Conservation (phyloP, 1,284 basidiomycete genomes). For the Leccinum griseonigrum region DNA sequence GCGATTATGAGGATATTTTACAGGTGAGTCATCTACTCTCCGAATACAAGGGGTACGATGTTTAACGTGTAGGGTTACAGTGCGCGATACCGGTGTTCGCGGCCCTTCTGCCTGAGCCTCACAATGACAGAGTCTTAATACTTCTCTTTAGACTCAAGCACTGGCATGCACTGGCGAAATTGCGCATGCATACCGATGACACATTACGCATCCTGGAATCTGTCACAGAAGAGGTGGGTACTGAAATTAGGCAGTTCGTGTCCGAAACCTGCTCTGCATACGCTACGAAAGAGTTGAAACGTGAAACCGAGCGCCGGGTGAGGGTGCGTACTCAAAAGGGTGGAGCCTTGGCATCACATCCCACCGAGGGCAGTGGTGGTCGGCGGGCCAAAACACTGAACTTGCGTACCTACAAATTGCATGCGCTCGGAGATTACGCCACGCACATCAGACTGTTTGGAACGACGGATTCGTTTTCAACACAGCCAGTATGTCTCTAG, state of each 20-base stretch:
- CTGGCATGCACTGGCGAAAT: not conserved
- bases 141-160: not conserved
- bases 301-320: not conserved
- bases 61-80: not conserved
- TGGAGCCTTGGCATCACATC: not conserved
- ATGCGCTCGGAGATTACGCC: not conserved
- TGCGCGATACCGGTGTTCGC: not conserved
- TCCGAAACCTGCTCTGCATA: not conserved
- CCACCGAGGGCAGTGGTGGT: not conserved
- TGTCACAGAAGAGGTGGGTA: not conserved
- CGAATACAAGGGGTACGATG: not conserved
- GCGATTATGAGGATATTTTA: not conserved
- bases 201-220: not conserved
- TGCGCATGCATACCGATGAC: not conserved
- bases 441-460: not conserved
- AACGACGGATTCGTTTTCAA: not conserved
- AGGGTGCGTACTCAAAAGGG: not conserved
- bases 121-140: not conserved
- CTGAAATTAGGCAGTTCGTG: not conserved
- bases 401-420: not conserved
- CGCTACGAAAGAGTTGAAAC: not conserved
- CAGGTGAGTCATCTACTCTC: not conserved
- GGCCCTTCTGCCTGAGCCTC: not conserved
- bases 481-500: not conserved
- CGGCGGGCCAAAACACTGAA: not conserved